These are phyloP conservation scores for Fusarium tricinctum DNA, from an alignment of 2,329 filamentous ascomycete genomes.

Conservation along the genomic window DNA sequence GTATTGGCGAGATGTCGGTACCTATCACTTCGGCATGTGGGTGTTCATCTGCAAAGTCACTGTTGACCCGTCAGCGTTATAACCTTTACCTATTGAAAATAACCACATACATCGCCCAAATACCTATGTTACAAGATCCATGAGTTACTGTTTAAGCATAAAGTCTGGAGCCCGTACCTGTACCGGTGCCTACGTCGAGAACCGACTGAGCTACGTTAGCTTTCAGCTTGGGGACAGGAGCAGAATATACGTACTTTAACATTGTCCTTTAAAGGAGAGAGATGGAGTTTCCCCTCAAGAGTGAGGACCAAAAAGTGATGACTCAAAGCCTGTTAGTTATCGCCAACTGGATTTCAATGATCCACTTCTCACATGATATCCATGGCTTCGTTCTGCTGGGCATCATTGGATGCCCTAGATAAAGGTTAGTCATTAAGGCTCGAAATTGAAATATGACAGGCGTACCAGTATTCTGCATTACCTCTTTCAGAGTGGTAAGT, in stretches of 20 bases:
- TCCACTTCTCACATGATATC: conserved; percentile 28
- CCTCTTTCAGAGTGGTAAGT: conserved; percentile 34
- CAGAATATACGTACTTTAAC: conserved; percentile 10
- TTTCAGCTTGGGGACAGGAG: rapidly evolving
- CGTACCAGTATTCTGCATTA: conserved; percentile 27
- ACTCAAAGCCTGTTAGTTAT: background rate
- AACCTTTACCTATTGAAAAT: rapidly evolving
- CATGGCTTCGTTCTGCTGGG: conserved; percentile 35
- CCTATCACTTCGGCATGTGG: conserved; percentile 22
- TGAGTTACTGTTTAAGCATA: background rate
- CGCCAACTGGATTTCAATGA: rapidly evolving
- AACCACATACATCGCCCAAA: conserved; percentile 27
- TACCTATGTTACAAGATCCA: background rate
- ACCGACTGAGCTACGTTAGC: conserved; percentile 6
- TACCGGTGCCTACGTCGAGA: conserved; percentile 39
- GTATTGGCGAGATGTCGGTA: conserved; percentile 30
- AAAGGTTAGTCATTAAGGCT: rapidly evolving
- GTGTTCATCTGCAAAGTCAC: conserved; percentile 33
- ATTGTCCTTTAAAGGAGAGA: conserved; percentile 20
- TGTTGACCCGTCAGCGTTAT: background rate
- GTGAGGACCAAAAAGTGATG: conserved; percentile 27
- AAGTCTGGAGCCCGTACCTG: conserved; percentile 1
- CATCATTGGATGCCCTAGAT: conserved; percentile 38
- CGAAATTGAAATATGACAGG: rapidly evolving
- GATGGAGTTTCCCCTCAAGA: conserved; percentile 25